A percentile compares a stretch with the other conserved stretches of the same genome.
phyloP scores from a whole-genome alignment of 2,329 filamentous ascomycete species.

The Fusarium albidum region DNA sequence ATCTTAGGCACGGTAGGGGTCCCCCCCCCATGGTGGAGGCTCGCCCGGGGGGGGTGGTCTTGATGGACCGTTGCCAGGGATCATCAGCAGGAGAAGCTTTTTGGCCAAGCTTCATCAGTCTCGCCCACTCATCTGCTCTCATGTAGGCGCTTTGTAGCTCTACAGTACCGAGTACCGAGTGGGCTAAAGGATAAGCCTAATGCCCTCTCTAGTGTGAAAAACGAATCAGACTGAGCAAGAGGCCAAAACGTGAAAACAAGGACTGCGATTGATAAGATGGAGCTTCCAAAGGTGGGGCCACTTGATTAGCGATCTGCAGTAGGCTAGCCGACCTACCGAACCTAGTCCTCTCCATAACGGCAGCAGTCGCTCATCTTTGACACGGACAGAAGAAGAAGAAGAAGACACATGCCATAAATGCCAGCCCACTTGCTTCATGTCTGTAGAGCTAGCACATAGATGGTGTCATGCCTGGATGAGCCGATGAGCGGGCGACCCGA shows the following conservation, averaged over 20 bases:
- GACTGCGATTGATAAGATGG: constrained; percentile 39
- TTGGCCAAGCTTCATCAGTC: background rate
- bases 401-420: too few species aligned
- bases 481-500: too few species aligned
- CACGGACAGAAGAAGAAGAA: too few species aligned
- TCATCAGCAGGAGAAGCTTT: constrained; percentile 15
- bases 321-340: background rate
- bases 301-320: background rate
- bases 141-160: too few species aligned
- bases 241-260: background rate
- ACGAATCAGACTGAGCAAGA: constrained; percentile 25
- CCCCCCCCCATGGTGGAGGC: background rate
- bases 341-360: background rate
- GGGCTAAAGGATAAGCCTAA: background rate
- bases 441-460: too few species aligned
- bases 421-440: too few species aligned
- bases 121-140: background rate
- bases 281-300: constrained; percentile 9
- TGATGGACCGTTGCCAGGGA: background rate
- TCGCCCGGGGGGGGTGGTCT: background rate
- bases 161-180: too few species aligned
- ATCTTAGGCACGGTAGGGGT: constrained; percentile 7
- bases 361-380: too few species aligned
- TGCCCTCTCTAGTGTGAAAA: background rate
- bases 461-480: background rate